phyloP scores from a whole-genome alignment of 2,329 filamentous ascomycete species.

The Aspergillus awamori region DNA sequence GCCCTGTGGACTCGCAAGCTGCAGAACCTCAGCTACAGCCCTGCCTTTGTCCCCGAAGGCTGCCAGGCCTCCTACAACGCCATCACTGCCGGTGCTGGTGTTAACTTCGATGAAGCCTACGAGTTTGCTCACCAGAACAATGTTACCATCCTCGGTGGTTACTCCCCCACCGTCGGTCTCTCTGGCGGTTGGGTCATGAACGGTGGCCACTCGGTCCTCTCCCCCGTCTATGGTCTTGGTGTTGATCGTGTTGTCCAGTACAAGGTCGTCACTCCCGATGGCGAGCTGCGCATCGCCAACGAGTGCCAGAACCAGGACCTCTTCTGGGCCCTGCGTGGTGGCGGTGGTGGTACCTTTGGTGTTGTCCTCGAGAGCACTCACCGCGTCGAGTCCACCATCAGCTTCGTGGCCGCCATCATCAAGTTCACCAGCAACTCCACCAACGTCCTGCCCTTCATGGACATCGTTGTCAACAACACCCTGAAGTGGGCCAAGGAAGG shows the following conservation, averaged over 20 bases:
- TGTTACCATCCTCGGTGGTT: constrained; percentile 29
- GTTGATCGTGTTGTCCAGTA: constrained; percentile 34
- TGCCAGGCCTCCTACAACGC: constrained; percentile 20
- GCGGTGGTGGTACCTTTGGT: constrained; percentile 24
- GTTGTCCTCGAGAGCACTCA: constrained; percentile 22
- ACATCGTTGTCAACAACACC: constrained; percentile 27
- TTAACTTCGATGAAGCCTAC: constrained; percentile 31
- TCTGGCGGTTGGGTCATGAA: constrained; percentile 34
- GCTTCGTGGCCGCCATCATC: constrained; percentile 18
- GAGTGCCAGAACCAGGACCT: constrained; percentile 24
- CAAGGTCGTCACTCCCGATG: constrained; percentile 30
- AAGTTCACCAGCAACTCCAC: constrained; percentile 20
- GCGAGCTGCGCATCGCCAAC: constrained; percentile 20
- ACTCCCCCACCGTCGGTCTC: constrained; percentile 20
- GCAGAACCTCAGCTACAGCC: constrained; percentile 22
- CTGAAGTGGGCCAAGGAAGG: constrained; percentile 25
- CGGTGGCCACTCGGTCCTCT: constrained; percentile 34
- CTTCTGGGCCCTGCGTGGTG: constrained; percentile 26
- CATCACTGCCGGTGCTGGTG: constrained; percentile 35
- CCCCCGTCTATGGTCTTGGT: constrained; percentile 32
- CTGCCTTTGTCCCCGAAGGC: constrained; percentile 10
- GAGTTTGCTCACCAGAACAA: constrained; percentile 29
- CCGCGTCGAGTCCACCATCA: constrained; percentile 17
- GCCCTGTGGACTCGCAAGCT: constrained; percentile 36
- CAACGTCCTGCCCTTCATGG: constrained; percentile 25